phyloP scores from a whole-genome alignment of 257 asterid species.

The Coffea canephora region DNA sequence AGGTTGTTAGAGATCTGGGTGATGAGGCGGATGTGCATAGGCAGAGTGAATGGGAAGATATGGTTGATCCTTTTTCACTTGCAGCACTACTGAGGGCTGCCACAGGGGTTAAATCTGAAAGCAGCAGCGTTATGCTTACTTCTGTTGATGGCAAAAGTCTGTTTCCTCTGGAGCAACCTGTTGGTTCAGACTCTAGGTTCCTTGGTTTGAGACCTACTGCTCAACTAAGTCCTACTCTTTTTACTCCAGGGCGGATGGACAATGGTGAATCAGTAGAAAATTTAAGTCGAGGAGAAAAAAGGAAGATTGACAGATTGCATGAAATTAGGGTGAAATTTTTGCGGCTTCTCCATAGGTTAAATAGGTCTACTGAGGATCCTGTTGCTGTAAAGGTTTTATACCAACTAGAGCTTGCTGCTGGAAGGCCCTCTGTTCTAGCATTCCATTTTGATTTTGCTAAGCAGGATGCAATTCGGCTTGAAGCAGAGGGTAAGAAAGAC shows the following conservation, averaged over 20 bases:
- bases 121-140: conserved; percentile 11
- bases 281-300: conserved; percentile 37
- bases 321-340: conserved; percentile 43
- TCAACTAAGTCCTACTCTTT: conserved; percentile 17
- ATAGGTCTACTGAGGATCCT: conserved; percentile 45
- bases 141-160: conserved; percentile 29
- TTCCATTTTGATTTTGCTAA: conserved; percentile 34
- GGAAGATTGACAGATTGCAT: conserved; percentile 41
- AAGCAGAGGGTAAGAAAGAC: conserved; percentile 34
- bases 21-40: conserved; percentile 28
- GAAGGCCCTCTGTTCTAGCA: conserved; percentile 26
- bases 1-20: conserved; percentile 23
- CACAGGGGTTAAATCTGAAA: conserved; percentile 27
- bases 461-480: conserved; percentile 40
- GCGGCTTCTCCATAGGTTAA: conserved; percentile 46
- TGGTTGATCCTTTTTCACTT: conserved; percentile 25
- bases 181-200: conserved; percentile 25
- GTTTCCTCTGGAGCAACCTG: conserved; percentile 15
- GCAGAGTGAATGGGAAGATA: conserved; percentile 24
- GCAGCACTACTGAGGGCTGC: conserved; percentile 26
- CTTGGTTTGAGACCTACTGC: conserved; percentile 18
- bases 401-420: conserved; percentile 42
- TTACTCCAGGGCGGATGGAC: not conserved
- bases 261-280: conserved; percentile 26
- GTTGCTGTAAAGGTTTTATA: conserved; percentile 41